Evolutionary conservation across 129 eudicot genomes (phyloP).

Genomic region (Helichrysum umbraculigerum): DNA sequence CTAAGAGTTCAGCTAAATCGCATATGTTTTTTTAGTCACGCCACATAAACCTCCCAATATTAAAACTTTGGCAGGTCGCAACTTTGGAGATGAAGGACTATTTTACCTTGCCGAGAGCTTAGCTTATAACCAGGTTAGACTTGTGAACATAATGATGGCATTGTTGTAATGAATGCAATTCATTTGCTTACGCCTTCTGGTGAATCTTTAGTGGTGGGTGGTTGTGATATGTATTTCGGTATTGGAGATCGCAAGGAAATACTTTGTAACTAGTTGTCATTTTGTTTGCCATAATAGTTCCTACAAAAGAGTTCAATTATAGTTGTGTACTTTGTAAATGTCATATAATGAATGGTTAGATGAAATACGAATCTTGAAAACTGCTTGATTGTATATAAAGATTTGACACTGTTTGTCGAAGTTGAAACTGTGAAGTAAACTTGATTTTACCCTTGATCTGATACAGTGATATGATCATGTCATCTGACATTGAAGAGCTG

Average conservation of each 20-base stretch:
- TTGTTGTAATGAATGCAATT: conserved; percentile 5
- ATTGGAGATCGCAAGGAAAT: background rate
- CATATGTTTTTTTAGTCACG: background rate
- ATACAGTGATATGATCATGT: background rate
- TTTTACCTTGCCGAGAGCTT: conserved; percentile 87
- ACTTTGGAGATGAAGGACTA: conserved; percentile 90
- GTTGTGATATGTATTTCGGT: conserved; percentile 10
- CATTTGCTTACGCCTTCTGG: background rate
- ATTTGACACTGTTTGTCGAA: background rate
- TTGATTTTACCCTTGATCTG: background rate
- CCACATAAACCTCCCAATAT: background rate
- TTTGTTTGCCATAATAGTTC: conserved; percentile 2
- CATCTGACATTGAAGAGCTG: background rate
- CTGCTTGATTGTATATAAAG: background rate
- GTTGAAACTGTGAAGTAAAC: background rate
- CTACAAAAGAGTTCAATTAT: background rate
- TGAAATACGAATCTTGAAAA: background rate
- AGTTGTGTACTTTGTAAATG: background rate
- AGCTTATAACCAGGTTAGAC: conserved; percentile 76
- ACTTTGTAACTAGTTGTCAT: background rate
- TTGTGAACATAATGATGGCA: background rate
- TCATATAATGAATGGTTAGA: background rate
- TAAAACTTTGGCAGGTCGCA: conserved; percentile 57
- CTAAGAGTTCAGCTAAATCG: conserved; percentile 1
- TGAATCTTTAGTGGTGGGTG: background rate